These are phyloP conservation scores for Posidonia australis DNA, from an alignment of 106 monocot species.

Conservation along the genomic window DNA sequence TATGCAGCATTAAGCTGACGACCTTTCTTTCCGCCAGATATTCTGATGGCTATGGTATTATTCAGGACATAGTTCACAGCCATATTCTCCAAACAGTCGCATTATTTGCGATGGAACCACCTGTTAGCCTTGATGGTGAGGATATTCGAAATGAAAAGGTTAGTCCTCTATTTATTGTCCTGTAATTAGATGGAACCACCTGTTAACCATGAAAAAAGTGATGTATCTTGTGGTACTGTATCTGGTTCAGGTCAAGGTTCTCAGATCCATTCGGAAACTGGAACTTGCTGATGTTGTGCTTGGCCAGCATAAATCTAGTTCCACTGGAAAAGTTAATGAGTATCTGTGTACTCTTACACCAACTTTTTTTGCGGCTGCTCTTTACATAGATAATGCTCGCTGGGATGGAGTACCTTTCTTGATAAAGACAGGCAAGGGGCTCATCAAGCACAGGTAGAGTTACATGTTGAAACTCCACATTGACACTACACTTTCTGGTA, in stretches of 20 bases:
- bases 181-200: not conserved
- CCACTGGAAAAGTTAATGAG: constrained; percentile 12
- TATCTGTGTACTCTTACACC: constrained; percentile 53
- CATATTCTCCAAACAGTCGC: constrained; percentile 87
- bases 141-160: constrained; percentile 96
- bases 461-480: not conserved
- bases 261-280: constrained; percentile 70
- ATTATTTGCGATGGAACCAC: constrained; percentile 90
- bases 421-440: constrained; percentile 70
- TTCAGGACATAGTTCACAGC: constrained; percentile 73
- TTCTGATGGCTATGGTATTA: constrained; percentile 73
- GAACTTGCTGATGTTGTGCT: constrained; percentile 64
- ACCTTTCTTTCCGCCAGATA: constrained; percentile 33
- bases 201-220: not conserved
- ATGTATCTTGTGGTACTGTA: not conserved
- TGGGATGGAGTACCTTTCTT: constrained; percentile 94
- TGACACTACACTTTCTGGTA: no score
- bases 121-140: constrained; percentile 87
- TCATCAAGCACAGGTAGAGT: constrained; percentile 68
- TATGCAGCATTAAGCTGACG: not conserved
- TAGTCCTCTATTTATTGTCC: not conserved
- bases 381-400: constrained; percentile 83
- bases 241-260: constrained; percentile 64
- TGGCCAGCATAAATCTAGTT: constrained; percentile 58
- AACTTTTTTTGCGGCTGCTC: constrained; percentile 79